phyloP scores from a whole-genome alignment of 345 rosid species.

The Gossypium arboreum region DNA sequence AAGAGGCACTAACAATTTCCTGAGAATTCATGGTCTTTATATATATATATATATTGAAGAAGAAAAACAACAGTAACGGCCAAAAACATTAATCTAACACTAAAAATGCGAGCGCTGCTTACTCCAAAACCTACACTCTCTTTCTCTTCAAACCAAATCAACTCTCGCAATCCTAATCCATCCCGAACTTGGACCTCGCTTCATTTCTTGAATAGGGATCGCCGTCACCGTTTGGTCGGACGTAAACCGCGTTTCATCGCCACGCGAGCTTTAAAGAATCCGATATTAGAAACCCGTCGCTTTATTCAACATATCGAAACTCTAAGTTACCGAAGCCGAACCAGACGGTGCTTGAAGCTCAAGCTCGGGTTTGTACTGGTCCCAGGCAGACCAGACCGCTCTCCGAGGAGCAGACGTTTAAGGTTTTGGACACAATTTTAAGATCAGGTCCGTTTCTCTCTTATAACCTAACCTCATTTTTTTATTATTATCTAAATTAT shows the following conservation, averaged over 20 bases:
- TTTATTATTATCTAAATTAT: not conserved
- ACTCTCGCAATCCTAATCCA: conserved; percentile 12
- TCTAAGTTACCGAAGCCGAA: conserved; percentile 64
- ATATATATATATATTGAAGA: too few species aligned
- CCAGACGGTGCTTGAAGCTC: conserved; percentile 85
- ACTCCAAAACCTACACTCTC: conserved; percentile 34
- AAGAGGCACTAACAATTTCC: too few species aligned
- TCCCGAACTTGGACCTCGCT: conserved; percentile 15
- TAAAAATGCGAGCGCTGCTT: conserved; percentile 38
- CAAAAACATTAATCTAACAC: not conserved
- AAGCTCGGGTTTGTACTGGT: conserved; percentile 95
- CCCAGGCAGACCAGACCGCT: conserved; percentile 86
- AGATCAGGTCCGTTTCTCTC: not conserved
- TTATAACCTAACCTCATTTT: not conserved
- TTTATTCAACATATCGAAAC: conserved; percentile 71
- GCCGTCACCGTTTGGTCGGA: conserved; percentile 23
- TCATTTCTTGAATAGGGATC: conserved; percentile 25
- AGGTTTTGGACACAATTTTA: conserved; percentile 29
- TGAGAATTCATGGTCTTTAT: too few species aligned
- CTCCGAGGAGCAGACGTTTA: conserved; percentile 51
- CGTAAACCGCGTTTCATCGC: conserved; percentile 29
- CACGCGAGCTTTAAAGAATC: conserved; percentile 45
- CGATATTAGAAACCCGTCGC: conserved; percentile 56
- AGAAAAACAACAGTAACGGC: not conserved
- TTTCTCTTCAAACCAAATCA: conserved; percentile 29